Evolutionary conservation across 495 filamentous ascomycete genomes (phyloP), one percentile per base, ranked within the genome.

Genomic region (Neurospora sp.): DNA sequence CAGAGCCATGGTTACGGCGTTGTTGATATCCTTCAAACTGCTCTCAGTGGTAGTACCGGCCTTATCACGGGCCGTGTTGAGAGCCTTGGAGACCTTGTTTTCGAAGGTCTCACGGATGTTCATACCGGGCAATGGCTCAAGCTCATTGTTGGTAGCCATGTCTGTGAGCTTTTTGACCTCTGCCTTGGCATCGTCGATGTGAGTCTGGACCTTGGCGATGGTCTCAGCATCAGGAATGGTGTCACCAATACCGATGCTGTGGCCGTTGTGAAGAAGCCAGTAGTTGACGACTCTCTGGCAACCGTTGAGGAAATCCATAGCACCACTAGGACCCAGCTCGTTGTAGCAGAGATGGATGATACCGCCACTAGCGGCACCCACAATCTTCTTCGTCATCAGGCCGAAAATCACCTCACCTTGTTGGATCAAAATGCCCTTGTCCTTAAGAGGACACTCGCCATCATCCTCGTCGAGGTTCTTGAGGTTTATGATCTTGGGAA

Each of bases 81-180:
- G 85, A 60, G 93, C 93, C 80, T 93, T 93, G 5, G 93, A 96
- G 37, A 98, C 96, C 82, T 95, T 92, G 84, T 90, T 94, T 83
- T 99, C 96, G 79, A 99, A 99, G 0, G 96, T 98, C 82, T 97
- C 95, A 85, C 96, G 93, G 54, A 98, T 91, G 77, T 94, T 98
- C 95, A 98, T 97, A 86, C 96, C 96, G 20, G 96, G 96, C 54
- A 95, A 83, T 23, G 94, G 86, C 79, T 99, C 95, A 16, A 99
- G 87, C 71, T 90, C 84, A 77, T 97, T 97, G 38, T 90, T 90
- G 3, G 94, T 95, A 2, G 96, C 96, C 74, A 86, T 85, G 9
- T 85, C 84, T 10, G 94, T 96, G 35, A 96, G 89, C 3, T 82
- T 78, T 35, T 87, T 86, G 49, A 98, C 94, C 75, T 96, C 91